Conservation (phyloP, 2,329 filamentous ascomycete species). For the Neophaeococcomyces mojaviensis region DNA sequence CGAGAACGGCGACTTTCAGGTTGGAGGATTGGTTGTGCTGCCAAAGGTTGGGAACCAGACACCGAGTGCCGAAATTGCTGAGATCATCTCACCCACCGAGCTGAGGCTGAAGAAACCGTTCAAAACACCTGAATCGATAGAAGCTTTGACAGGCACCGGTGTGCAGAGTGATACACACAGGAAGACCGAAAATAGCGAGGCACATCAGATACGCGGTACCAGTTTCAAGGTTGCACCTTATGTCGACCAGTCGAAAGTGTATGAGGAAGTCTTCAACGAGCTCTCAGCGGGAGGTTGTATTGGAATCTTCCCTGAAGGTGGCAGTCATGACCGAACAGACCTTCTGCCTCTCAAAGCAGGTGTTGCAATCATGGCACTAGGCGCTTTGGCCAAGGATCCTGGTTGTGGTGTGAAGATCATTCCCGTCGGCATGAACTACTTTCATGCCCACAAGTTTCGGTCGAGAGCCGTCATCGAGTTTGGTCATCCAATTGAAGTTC, state of each 20-base stretch:
- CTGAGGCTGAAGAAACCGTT: conserved; percentile 81
- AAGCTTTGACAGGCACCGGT: conserved; percentile 73
- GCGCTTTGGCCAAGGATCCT: conserved; percentile 75
- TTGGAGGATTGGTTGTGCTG: conserved; percentile 77
- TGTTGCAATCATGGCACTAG: conserved; percentile 95
- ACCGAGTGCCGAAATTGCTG: conserved; percentile 73
- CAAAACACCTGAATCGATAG: conserved; percentile 64
- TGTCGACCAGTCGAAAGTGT: conserved; percentile 88
- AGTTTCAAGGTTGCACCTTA: conserved; percentile 85
- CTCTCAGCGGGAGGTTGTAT: conserved; percentile 79
- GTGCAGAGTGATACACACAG: not conserved
- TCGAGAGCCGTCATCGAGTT: conserved; percentile 95
- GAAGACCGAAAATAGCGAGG: conserved; percentile 42
- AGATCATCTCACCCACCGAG: conserved; percentile 74
- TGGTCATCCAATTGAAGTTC: conserved; percentile 78
- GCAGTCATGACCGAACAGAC: conserved; percentile 89
- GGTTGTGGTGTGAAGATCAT: conserved; percentile 89
- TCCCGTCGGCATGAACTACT: conserved; percentile 98
- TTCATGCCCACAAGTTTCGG: conserved; percentile 96
- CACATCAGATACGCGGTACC: conserved; percentile 62
- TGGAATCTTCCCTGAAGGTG: conserved; percentile 94
- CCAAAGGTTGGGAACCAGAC: conserved; percentile 75
- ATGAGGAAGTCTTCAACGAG: conserved; percentile 82
- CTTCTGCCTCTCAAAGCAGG: conserved; percentile 89
- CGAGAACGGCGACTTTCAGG: conserved; percentile 59